phyloP scores from a whole-genome alignment of 352 stramenopile species.

The Pythium folliculosum region DNA sequence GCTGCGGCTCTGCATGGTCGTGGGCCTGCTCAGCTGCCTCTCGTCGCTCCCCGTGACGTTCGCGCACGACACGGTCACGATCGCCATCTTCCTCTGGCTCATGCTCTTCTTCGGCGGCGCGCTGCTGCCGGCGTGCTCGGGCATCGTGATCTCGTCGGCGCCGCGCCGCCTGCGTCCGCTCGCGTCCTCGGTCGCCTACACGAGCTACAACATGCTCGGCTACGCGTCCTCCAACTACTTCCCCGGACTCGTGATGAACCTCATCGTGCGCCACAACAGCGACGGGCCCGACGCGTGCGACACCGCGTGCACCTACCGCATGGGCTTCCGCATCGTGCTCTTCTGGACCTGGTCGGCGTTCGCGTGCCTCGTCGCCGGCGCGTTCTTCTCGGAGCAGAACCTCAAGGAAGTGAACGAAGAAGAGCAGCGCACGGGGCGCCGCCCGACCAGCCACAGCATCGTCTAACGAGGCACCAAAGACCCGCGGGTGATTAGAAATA shows the following conservation, averaged over 20 bases:
- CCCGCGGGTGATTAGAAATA: not conserved
- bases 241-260: constrained; percentile 80
- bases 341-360: constrained; percentile 76
- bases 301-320: constrained; percentile 75
- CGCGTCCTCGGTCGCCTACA: constrained; percentile 78
- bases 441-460: constrained; percentile 27
- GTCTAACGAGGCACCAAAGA: constrained; percentile 2
- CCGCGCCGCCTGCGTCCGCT: constrained; percentile 63
- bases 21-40: constrained; percentile 51
- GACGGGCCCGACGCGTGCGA: constrained; percentile 48
- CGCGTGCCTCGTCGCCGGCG: constrained; percentile 57
- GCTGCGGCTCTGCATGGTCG: constrained; percentile 70
- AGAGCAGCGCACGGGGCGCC: constrained; percentile 25
- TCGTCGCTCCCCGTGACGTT: constrained; percentile 69
- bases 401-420: constrained; percentile 25
- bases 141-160: constrained; percentile 81
- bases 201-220: constrained; percentile 85
- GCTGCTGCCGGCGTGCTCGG: constrained; percentile 75
- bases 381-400: constrained; percentile 41
- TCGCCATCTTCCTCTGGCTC: constrained; percentile 75
- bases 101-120: constrained; percentile 84
- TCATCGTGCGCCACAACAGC: constrained; percentile 58
- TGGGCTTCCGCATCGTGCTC: constrained; percentile 82
- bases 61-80: constrained; percentile 60
- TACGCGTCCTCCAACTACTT: constrained; percentile 87